Evolutionary conservation across 2,329 filamentous ascomycete genomes (phyloP).

Genomic region (Colletotrichum sp.): DNA sequence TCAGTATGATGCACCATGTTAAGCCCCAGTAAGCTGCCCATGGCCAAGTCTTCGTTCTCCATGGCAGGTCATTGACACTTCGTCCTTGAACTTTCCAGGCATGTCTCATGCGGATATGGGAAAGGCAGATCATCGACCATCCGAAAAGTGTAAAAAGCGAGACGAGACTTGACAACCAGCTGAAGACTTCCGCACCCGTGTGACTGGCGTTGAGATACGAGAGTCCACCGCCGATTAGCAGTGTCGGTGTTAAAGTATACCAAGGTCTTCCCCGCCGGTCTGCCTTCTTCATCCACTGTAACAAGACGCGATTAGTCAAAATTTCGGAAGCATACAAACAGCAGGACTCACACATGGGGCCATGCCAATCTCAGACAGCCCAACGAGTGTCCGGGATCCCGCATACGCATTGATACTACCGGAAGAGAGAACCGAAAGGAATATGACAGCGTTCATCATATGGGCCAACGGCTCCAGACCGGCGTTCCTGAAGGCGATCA

Average conservation of each 20-base stretch:
- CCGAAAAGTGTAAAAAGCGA: conserved; percentile 48
- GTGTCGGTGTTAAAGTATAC: conserved; percentile 45
- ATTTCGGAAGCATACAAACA: not conserved
- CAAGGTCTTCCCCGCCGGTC: not conserved
- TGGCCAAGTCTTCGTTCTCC: conserved; percentile 49
- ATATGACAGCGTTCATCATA: conserved; percentile 53
- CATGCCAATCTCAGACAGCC: conserved; percentile 42
- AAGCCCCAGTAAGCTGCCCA: conserved; percentile 47
- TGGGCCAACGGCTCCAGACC: conserved; percentile 44
- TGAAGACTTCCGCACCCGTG: conserved; percentile 45
- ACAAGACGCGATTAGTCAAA: not conserved
- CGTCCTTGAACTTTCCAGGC: conserved; percentile 45
- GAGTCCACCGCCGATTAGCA: conserved; percentile 52
- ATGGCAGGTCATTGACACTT: conserved; percentile 36
- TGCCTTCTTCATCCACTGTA: not conserved
- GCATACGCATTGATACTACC: conserved; percentile 47
- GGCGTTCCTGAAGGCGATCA: conserved; percentile 46
- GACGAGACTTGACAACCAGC: conserved; percentile 50
- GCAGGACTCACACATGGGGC: conserved; percentile 4
- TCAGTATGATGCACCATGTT: conserved; percentile 46
- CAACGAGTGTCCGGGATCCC: conserved; percentile 45
- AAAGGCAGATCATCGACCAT: conserved; percentile 48
- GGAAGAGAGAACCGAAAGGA: conserved; percentile 49
- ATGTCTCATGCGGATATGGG: conserved; percentile 44
- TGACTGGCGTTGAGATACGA: conserved; percentile 49